These are phyloP conservation scores for Glycine latifolia DNA, from an alignment of 306 rosid genomes.

Conservation along the genomic window DNA sequence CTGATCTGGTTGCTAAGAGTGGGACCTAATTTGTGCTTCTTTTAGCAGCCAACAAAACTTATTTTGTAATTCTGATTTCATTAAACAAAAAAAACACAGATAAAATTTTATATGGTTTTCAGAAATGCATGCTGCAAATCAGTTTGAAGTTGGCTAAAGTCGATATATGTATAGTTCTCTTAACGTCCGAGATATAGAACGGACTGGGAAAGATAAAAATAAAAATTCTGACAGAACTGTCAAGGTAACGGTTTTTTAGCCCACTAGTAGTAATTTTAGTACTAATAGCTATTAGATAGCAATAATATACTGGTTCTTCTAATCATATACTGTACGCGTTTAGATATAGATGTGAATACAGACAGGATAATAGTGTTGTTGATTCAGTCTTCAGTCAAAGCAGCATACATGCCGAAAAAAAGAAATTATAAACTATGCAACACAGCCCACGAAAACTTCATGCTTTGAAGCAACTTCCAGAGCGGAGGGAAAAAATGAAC, in stretches of 20 bases:
- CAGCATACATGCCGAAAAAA: too few species aligned
- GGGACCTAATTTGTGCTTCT: background rate
- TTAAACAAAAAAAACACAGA: too few species aligned
- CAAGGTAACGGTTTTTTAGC: background rate
- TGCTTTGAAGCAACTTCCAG: too few species aligned
- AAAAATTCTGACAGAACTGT: background rate
- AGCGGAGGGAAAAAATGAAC: too few species aligned
- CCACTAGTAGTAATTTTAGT: background rate
- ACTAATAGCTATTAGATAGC: background rate
- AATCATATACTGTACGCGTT: background rate
- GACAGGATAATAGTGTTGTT: background rate
- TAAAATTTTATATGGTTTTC: background rate
- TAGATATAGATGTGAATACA: background rate
- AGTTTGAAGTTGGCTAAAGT: background rate
- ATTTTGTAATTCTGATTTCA: too few species aligned
- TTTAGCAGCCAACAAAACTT: too few species aligned
- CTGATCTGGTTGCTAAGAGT: too few species aligned
- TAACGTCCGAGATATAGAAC: background rate
- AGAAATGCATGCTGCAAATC: background rate
- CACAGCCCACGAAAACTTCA: too few species aligned
- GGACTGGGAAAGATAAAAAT: background rate
- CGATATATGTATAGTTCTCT: background rate
- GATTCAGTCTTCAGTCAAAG: slow-evolving; percentile 1
- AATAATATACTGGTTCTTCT: too few species aligned
- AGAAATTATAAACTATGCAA: too few species aligned